These are phyloP conservation scores for Oenanthe javanica DNA, from an alignment of 140 eudicot species.

Conservation along the genomic window DNA sequence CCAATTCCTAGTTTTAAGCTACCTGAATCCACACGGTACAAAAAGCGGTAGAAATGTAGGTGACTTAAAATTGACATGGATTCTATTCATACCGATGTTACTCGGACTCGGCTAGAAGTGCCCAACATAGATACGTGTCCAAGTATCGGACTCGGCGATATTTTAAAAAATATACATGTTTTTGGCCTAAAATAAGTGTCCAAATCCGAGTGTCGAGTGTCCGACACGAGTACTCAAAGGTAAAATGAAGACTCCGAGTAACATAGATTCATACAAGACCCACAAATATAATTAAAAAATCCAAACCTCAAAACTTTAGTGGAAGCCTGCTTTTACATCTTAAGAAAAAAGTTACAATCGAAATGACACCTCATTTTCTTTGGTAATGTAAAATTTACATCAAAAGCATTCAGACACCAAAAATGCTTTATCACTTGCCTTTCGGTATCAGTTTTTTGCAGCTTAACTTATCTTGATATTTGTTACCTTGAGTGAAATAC, in stretches of 20 bases:
- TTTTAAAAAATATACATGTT: no score
- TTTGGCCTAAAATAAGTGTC: no score
- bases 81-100: not conserved
- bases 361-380: not conserved
- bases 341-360: not conserved
- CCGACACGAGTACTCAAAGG: no score
- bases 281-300: not conserved
- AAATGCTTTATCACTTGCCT: not conserved
- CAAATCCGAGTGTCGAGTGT: no score
- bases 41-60: not conserved
- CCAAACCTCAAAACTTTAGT: not conserved
- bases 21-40: not conserved
- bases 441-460: not conserved
- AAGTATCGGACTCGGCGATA: no score
- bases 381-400: not conserved
- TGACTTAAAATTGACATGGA: not conserved
- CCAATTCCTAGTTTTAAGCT: not conserved
- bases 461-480: not conserved
- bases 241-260: no score
- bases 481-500: not conserved
- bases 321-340: not conserved
- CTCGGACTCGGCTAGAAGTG: no score
- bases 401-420: not conserved
- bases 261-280: not conserved
- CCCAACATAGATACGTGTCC: no score